Base-by-base conservation (phyloP, 495 filamentous ascomycete genomes). In the Podospora australis region DNA sequence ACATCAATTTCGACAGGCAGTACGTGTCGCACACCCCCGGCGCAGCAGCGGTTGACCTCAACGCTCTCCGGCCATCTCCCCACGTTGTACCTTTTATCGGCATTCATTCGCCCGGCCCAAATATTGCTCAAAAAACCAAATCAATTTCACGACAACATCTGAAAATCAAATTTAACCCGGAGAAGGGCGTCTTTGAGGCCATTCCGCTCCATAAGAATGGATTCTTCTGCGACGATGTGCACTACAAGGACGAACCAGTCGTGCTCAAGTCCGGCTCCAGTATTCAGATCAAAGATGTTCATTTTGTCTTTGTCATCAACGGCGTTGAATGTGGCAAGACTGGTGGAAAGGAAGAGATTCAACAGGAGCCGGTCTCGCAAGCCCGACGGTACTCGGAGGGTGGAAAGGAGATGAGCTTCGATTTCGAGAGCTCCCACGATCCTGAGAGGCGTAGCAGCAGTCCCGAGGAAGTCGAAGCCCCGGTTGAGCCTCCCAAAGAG, bases 81-180 rank as follows among this genome's bases (percentile, higher is more conserved):
- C 65, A 83, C 48, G 73, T 84, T 17, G 84, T 83, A 50, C 86
- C 87, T 2, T 78, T 89, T 11, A 79, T 95, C 49, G 82, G 83
- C 3, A 90, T 95, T 30, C 88, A 92, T 55, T 87, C 86, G 4
- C 80, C 83, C 1, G 78, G 78, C 5, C 62, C 65, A 20, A 65
- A 71, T 51, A 81, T 81, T 24, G 69, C 77, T 35, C 77, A 74
- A 42, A 78, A 75, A 40, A 81, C 70, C 40, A 84, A 84, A 44
- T 82, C 79, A 20, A 96, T 97, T 28, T 96, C 90, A 5, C 78
- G 91, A 30, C 75, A 85, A 59, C 92, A 98, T 64, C 78, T 90
- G 28, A 84, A 81, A 57, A 90, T 98, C 44, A 66, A 79, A 10
- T 97, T 87, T 64, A 90, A 91, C 56, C 81, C 82, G 50, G 75